Evolutionary conservation across 169 alveolate genomes (phyloP).

Genomic region (Toxoplasma gondii): DNA sequence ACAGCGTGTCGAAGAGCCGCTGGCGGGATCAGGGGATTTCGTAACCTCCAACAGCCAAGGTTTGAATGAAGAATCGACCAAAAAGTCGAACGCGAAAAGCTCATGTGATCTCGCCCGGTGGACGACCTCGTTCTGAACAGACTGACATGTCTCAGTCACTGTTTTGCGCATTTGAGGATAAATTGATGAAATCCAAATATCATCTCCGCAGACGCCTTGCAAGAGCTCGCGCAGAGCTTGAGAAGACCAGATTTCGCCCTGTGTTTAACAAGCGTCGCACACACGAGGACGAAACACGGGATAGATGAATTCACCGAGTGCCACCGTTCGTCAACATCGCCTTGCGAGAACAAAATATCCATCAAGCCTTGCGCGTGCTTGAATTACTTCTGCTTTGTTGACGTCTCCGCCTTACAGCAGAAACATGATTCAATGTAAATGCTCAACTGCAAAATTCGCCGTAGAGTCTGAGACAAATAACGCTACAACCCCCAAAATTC

Average conservation of each 20-base stretch:
- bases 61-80: not conserved
- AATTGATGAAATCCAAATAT: not conserved
- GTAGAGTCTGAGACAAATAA: no score
- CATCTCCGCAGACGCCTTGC: not conserved
- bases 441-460: no score
- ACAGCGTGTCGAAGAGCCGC: not conserved
- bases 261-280: not conserved
- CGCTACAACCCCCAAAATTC: no score
- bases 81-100: constrained; percentile 7
- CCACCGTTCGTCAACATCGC: no score
- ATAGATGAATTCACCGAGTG: no score
- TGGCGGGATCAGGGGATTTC: not conserved
- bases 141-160: constrained; percentile 70
- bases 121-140: constrained; percentile 58
- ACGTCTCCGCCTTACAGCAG: no score
- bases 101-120: not conserved
- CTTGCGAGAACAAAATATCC: no score
- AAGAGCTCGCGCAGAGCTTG: not conserved
- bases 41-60: constrained; percentile 16
- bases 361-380: not conserved
- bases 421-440: no score
- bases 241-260: constrained; percentile 2
- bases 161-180: not conserved
- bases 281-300: not conserved
- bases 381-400: no score